These are phyloP conservation scores for Pseudoturritis turrita DNA, from an alignment of 345 rosid species.

Conservation along the genomic window DNA sequence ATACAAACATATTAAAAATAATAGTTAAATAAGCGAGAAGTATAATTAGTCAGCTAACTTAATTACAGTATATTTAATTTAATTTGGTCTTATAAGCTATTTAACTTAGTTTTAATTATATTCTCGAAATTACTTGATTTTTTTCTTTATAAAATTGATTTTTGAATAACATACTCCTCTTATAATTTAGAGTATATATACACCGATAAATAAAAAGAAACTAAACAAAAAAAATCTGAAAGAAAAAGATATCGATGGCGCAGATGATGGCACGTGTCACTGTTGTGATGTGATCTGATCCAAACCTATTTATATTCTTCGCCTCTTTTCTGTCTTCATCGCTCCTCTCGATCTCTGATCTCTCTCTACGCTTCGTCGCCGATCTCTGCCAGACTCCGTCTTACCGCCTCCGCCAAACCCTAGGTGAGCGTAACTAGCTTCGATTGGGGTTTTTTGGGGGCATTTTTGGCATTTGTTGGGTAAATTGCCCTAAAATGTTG, in stretches of 20 bases:
- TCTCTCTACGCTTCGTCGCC: conserved; percentile 28
- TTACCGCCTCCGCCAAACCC: conserved; percentile 20
- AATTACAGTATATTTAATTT: no score
- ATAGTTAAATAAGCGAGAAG: no score
- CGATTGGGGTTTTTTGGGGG: background rate
- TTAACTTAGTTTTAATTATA: no score
- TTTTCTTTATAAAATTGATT: no score
- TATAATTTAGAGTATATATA: no score
- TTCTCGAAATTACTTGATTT: no score
- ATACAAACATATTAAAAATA: no score
- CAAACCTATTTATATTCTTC: conserved; percentile 98
- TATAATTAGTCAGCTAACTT: no score
- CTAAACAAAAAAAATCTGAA: background rate
- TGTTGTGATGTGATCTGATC: conserved; percentile 59
- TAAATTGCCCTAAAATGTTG: background rate
- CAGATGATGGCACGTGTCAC: conserved; percentile 67
- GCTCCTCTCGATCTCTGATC: conserved; percentile 32
- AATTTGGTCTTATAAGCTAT: no score
- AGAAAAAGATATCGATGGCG: background rate
- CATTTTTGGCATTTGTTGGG: background rate
- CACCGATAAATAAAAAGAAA: background rate
- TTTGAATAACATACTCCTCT: no score
- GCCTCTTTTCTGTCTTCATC: conserved; percentile 59
- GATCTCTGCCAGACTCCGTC: conserved; percentile 17
- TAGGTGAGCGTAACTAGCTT: conserved; percentile 5